A percentile compares a stretch with the other conserved stretches of the same genome.
Evolutionary conservation across 2,329 filamentous ascomycete species (phyloP).

Genomic region (Trichophyton equinum): DNA sequence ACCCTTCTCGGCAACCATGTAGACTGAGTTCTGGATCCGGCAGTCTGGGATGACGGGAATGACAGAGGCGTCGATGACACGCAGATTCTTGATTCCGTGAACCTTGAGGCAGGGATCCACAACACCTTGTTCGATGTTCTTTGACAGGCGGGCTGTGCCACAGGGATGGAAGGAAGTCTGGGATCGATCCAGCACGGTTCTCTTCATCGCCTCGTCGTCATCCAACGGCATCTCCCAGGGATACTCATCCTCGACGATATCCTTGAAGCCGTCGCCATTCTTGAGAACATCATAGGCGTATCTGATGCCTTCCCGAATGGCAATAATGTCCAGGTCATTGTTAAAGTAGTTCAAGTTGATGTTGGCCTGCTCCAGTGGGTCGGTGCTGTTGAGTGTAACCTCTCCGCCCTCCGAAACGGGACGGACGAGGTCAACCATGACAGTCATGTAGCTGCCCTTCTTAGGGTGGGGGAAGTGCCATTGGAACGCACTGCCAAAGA

Average conservation of each 20-base stretch:
- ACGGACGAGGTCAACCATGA: constrained; percentile 43
- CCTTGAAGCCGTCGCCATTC: constrained; percentile 44
- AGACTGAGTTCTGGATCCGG: constrained; percentile 49
- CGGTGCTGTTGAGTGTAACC: constrained; percentile 31
- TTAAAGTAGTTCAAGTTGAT: constrained; percentile 36
- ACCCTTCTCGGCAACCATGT: constrained; percentile 47
- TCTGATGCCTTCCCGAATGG: constrained; percentile 44
- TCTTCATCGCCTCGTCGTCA: constrained; percentile 45
- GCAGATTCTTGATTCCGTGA: constrained; percentile 41
- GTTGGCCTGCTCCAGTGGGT: constrained; percentile 28
- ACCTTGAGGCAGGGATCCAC: constrained; percentile 42
- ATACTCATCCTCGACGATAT: constrained; percentile 34
- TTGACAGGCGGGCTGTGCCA: constrained; percentile 43
- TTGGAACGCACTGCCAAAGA: constrained; percentile 44
- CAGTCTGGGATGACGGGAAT: constrained; percentile 45
- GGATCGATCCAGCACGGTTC: constrained; percentile 44
- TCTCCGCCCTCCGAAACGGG: constrained; percentile 36
- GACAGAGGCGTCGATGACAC: constrained; percentile 45
- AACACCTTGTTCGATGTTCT: constrained; percentile 40
- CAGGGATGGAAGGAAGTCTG: constrained; percentile 50
- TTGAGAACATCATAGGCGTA: constrained; percentile 45
- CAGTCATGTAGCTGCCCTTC: constrained; percentile 42
- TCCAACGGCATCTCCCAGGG: constrained; percentile 49
- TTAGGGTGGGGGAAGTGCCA: constrained; percentile 36
- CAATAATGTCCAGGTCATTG: constrained; percentile 28